phyloP scores from a whole-genome alignment of 495 filamentous ascomycete genomes.

The Podospora pseudoanserina region DNA sequence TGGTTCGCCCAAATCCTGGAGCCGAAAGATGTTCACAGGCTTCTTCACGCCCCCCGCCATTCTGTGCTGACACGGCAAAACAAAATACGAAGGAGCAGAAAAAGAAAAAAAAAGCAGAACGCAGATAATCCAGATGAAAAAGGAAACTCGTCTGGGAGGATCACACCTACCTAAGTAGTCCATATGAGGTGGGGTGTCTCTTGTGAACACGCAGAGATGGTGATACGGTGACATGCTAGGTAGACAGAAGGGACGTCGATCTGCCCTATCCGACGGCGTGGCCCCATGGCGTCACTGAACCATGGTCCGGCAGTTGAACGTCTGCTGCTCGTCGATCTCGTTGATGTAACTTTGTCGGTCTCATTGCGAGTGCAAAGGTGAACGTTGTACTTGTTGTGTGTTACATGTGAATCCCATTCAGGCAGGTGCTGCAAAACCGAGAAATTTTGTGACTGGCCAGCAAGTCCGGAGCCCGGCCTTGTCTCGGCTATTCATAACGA shows the following conservation, averaged over 20 bases:
- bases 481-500: not conserved
- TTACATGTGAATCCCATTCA: not conserved
- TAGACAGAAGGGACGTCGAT: not conserved
- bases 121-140: not conserved
- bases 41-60: constrained; percentile 63
- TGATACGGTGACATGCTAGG: not conserved
- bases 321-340: not conserved
- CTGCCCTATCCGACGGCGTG: not conserved
- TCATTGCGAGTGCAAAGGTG: not conserved
- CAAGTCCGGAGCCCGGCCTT: not conserved
- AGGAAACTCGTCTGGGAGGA: not conserved
- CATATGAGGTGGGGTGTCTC: not conserved
- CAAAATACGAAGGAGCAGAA: not conserved
- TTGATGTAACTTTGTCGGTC: not conserved
- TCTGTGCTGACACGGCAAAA: constrained; percentile 16
- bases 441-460: not conserved
- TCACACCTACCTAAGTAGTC: constrained; percentile 2
- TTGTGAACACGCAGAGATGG: not conserved
- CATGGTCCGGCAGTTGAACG: not conserved
- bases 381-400: not conserved
- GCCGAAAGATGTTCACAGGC: constrained; percentile 63
- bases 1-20: constrained; percentile 53
- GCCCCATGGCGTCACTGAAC: not conserved
- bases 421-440: constrained; percentile 1
- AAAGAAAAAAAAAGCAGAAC: not conserved